Evolutionary conservation across 2,329 filamentous ascomycete species (phyloP).

Genomic region (Calycina marina): DNA sequence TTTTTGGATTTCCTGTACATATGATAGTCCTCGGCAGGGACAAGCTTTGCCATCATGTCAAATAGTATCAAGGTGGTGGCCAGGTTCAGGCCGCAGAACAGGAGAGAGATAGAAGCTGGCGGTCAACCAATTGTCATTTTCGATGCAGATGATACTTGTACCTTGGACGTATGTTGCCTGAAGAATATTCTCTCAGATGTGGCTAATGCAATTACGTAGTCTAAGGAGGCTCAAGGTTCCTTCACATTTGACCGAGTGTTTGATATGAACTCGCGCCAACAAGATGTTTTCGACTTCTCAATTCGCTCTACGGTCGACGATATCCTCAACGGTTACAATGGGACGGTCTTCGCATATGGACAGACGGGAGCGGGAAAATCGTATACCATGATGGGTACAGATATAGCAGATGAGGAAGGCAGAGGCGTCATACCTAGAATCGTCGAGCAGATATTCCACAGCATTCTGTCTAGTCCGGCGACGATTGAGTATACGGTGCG

Average conservation of each 20-base stretch:
- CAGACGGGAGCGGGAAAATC: conserved; percentile 98
- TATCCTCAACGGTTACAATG: conserved; percentile 97
- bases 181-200: neutral
- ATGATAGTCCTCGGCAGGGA: conserved; percentile 19
- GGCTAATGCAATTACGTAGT: conserved; percentile 36
- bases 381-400: conserved; percentile 96
- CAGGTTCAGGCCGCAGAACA: conserved; percentile 95
- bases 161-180: conserved; percentile 52
- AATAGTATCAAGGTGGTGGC: conserved; percentile 79
- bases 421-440: conserved; percentile 96
- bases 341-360: conserved; percentile 95
- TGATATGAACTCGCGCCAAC: conserved; percentile 79
- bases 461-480: conserved; percentile 78
- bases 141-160: conserved; percentile 77
- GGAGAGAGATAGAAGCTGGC: conserved; percentile 76
- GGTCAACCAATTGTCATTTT: conserved; percentile 88
- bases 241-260: conserved; percentile 99
- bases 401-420: conserved; percentile 77
- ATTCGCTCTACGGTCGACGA: conserved; percentile 94
- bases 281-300: conserved; percentile 95
- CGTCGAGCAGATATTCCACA: conserved; percentile 92
- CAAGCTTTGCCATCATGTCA: conserved; percentile 22
- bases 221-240: conserved; percentile 63
- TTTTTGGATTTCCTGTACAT: conserved; percentile 14
- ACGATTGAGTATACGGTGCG: conserved; percentile 98